These are phyloP conservation scores for Cladobotryum mycophilum DNA, from an alignment of 2,329 filamentous ascomycete genomes.

Conservation along the genomic window DNA sequence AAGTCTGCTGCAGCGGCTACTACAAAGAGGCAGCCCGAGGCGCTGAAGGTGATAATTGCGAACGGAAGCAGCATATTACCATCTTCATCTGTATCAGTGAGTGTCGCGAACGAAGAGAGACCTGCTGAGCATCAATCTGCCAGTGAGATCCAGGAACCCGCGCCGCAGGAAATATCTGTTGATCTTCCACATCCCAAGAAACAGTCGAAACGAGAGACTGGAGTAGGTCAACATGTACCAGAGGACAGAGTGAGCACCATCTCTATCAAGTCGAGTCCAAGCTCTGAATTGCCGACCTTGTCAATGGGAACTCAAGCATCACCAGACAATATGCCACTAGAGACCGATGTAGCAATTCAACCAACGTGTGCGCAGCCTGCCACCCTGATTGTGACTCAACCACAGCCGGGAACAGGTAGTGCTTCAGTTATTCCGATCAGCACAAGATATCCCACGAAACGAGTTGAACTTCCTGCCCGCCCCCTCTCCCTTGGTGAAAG, in stretches of 20 bases:
- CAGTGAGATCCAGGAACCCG: not conserved
- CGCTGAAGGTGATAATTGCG: constrained; percentile 12
- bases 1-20: constrained; percentile 23
- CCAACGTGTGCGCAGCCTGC: not conserved
- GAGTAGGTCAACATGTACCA: too few relatives aligned
- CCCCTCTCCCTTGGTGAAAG: not conserved
- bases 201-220: not conserved
- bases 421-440: not conserved
- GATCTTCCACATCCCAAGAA: not conserved
- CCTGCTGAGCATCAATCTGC: not conserved
- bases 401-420: not conserved
- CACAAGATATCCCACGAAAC: not conserved
- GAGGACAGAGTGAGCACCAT: too few relatives aligned
- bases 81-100: not conserved
- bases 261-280: not conserved
- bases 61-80: constrained; percentile 13
- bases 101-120: not conserved
- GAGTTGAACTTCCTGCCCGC: not conserved
- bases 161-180: not conserved
- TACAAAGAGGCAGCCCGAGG: not conserved
- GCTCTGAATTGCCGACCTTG: not conserved
- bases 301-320: not conserved
- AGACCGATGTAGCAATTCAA: not conserved
- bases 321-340: not conserved
- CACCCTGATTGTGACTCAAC: not conserved